Conservation (phyloP, 2,329 filamentous ascomycete genomes). For the Thielaviopsis ethacetica region DNA sequence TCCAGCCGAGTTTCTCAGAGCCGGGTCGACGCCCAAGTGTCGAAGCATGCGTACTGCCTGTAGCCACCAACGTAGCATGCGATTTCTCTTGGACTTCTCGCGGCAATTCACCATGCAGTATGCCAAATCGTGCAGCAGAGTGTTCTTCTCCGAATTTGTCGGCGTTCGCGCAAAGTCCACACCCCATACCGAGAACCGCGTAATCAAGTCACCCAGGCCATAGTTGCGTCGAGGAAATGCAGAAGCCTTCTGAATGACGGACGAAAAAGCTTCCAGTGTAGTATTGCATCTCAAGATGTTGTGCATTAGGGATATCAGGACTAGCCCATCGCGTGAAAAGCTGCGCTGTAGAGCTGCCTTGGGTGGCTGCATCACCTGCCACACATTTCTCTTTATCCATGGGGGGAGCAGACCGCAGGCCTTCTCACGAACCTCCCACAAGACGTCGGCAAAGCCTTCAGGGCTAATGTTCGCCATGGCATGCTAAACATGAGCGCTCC, state of each 20-base stretch:
- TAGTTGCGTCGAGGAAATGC: slow-evolving; percentile 6
- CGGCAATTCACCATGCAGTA: neutral
- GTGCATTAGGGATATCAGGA: slow-evolving; percentile 5
- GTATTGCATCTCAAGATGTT: neutral
- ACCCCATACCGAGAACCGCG: slow-evolving; percentile 3
- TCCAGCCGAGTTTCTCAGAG: neutral
- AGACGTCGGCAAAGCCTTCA: slow-evolving; percentile 2
- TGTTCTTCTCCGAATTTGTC: neutral
- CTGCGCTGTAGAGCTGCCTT: slow-evolving; percentile 1
- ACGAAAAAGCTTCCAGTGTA: neutral
- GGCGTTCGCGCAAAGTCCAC: slow-evolving; percentile 1
- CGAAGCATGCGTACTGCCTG: slow-evolving; percentile 2
- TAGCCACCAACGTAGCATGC: slow-evolving; percentile 4
- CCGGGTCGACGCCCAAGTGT: slow-evolving; percentile 3
- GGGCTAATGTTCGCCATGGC: neutral
- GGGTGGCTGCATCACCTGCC: slow-evolving; percentile 10
- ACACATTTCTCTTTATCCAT: neutral
- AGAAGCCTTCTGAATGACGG: neutral
- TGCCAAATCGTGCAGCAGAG: slow-evolving; percentile 9
- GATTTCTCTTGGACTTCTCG: neutral
- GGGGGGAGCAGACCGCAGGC: slow-evolving; percentile 3
- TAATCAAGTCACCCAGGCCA: slow-evolving; percentile 1
- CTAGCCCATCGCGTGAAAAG: neutral
- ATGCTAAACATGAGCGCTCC: slow-evolving; percentile 4
- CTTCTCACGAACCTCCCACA: slow-evolving; percentile 10